Percentiles rank a stretch among this genome's conserved stretches.
phyloP scores from a whole-genome alignment of 352 stramenopile species.

The Pythium utonaiense region DNA sequence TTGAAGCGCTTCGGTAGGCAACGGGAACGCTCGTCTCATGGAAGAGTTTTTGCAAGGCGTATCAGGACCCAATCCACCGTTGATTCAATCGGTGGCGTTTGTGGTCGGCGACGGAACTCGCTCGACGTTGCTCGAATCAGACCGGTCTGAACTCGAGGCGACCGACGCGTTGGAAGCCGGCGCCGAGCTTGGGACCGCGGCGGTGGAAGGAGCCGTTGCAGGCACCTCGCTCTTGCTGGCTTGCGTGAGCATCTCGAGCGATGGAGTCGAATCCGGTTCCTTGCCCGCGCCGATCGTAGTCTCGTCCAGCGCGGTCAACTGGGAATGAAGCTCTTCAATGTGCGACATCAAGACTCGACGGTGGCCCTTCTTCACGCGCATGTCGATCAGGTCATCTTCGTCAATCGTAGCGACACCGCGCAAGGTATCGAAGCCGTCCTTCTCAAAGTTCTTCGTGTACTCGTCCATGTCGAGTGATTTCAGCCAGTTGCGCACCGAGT shows the following conservation, averaged over 20 bases:
- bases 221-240: slow-evolving; percentile 41
- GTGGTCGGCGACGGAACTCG: slow-evolving; percentile 2
- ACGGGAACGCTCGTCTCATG: background rate
- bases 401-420: slow-evolving; percentile 83
- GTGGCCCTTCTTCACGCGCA: slow-evolving; percentile 88
- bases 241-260: slow-evolving; percentile 68
- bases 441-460: slow-evolving; percentile 86
- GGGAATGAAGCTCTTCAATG: slow-evolving; percentile 78
- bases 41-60: background rate
- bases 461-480: slow-evolving; percentile 87
- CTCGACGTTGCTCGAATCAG: background rate
- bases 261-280: slow-evolving; percentile 68
- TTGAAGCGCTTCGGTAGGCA: background rate
- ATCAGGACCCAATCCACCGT: background rate
- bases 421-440: slow-evolving; percentile 85
- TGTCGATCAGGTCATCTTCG: slow-evolving; percentile 85
- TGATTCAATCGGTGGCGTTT: slow-evolving; percentile 4
- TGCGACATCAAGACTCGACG: slow-evolving; percentile 80
- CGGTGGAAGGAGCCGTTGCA: background rate
- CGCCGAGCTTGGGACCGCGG: background rate
- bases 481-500: slow-evolving; percentile 80
- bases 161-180: background rate
- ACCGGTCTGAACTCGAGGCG: background rate
- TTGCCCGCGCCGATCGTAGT: slow-evolving; percentile 44
- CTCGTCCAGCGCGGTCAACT: slow-evolving; percentile 65